A percentile compares a stretch with the other conserved stretches of the same genome.
Evolutionary conservation across 257 asterid genomes (phyloP).

Genomic region (Leonotis leonurus): DNA sequence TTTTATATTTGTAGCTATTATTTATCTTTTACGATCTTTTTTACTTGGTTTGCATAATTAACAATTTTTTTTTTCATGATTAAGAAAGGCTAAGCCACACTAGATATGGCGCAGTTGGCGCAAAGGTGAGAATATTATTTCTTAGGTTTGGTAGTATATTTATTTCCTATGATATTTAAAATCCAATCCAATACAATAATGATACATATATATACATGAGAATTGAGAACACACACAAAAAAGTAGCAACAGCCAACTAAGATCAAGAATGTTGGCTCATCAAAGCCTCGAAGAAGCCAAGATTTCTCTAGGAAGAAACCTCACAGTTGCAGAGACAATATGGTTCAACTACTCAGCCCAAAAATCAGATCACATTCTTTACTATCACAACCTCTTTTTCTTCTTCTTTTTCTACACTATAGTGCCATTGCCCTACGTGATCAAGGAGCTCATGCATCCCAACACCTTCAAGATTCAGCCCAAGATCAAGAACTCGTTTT

Average conservation of each 20-base stretch:
- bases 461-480: constrained; percentile 64
- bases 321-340: constrained; percentile 43
- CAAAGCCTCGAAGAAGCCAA: constrained; percentile 43
- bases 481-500: constrained; percentile 32
- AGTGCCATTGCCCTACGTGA: constrained; percentile 47
- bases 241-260: background rate
- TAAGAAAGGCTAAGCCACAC: too few relatives aligned
- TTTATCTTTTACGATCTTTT: too few relatives aligned
- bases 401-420: constrained; percentile 50
- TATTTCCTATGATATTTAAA: too few relatives aligned
- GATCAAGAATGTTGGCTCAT: constrained; percentile 45
- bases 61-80: too few relatives aligned
- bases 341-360: constrained; percentile 58
- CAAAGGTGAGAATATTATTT: too few relatives aligned
- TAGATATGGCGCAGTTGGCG: too few relatives aligned
- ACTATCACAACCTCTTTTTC: constrained; percentile 57
- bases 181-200: too few relatives aligned
- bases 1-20: too few relatives aligned
- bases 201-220: too few relatives aligned
- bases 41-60: too few relatives aligned
- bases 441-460: constrained; percentile 38
- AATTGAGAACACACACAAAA: too few relatives aligned
- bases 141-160: too few relatives aligned
- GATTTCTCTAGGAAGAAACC: constrained; percentile 48
- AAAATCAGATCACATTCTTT: constrained; percentile 47